Percentiles rank a stretch among this genome's conserved stretches.
phyloP scores from a whole-genome alignment of 805 yeast species.

The Metschnikowia continentalis region DNA sequence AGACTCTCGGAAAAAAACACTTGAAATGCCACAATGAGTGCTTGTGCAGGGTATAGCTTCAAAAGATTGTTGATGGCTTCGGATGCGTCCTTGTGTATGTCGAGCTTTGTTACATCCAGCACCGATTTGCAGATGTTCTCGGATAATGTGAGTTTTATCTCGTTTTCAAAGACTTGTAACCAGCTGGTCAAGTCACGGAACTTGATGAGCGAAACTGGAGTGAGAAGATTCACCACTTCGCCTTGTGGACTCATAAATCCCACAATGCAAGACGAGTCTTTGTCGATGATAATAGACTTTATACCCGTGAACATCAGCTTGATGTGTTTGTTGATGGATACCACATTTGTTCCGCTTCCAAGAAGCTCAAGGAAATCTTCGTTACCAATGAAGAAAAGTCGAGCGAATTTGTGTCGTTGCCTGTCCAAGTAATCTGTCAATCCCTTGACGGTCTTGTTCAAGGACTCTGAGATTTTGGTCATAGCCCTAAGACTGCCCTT shows the following conservation, averaged over 20 bases:
- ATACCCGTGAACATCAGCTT: slow-evolving; percentile 72
- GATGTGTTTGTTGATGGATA: slow-evolving; percentile 53
- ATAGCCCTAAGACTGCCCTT: slow-evolving; percentile 47
- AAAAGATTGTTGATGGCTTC: slow-evolving; percentile 26
- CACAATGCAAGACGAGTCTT: slow-evolving; percentile 28
- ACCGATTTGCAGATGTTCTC: slow-evolving; percentile 28
- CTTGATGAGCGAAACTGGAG: slow-evolving; percentile 42
- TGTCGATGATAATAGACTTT: slow-evolving; percentile 34
- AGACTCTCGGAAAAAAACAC: slow-evolving; percentile 48
- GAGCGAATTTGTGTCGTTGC: slow-evolving; percentile 71
- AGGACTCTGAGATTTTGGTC: slow-evolving; percentile 50
- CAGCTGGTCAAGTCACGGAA: slow-evolving; percentile 52
- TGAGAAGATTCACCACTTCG: slow-evolving; percentile 46
- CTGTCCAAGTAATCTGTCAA: slow-evolving; percentile 74
- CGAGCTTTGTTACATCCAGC: slow-evolving; percentile 3
- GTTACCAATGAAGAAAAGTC: slow-evolving; percentile 86
- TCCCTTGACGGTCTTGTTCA: slow-evolving; percentile 57
- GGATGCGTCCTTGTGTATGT: background rate
- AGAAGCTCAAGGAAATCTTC: slow-evolving; percentile 82
- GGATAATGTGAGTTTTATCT: slow-evolving; percentile 48
- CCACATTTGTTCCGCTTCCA: slow-evolving; percentile 54
- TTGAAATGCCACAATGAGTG: slow-evolving; percentile 50
- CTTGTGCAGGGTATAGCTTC: slow-evolving; percentile 50
- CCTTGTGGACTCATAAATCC: slow-evolving; percentile 63
- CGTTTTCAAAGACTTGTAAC: slow-evolving; percentile 55